Base-by-base conservation (phyloP, 2,329 filamentous ascomycete genomes). In the Mycogone perniciosa region DNA sequence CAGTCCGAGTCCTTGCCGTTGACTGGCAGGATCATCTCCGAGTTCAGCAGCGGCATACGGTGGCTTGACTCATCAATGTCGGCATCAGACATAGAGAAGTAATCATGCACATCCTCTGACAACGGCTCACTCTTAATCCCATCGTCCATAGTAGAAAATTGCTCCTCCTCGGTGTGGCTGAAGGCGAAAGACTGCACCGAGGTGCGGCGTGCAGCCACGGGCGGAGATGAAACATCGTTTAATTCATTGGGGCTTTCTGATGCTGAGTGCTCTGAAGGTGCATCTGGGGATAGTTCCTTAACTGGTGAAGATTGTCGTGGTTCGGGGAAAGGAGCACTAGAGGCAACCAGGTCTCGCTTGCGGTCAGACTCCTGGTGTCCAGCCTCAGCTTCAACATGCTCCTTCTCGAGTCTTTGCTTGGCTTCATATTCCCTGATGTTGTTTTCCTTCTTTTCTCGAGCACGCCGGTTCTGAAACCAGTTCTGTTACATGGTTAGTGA, bases 391-490 rank as follows among this genome's bases (percentile, higher is more conserved):
- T 56, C 57, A 31, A 54, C 55, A 31, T 60, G 60, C 13, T 67
- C 63, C 54, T 69, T 70, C 50, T 71, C 67, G 20, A 63, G 51
- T 52, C 62, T 62, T 47, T 71, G 69, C 48, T 61, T 66, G 34
- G 68, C 69, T 35, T 70, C 68, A 48, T 71, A 71, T 53, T 70
- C 68, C 33, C 66, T 64, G 40, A 71, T 71, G 45, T 81, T 82
- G 60, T 74, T 77, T 63, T 83, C 79, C 62, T 84, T 81, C 75
- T 83, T 83, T 56, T 80, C 79, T 65, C 82, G 79, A 48, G 82
- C 81, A 46, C 82, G 75, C 53, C 82, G 72, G 62, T 85, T 85
- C 58, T 85, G 82, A 60, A 85, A 85, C 82, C 82, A 85, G 62
- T 85, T 85, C 81, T 85, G 47, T 7, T 9, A 40, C 8, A n/a